Base-by-base conservation (phyloP, 2,329 filamentous ascomycete genomes). In the Podosphaera xanthii region DNA sequence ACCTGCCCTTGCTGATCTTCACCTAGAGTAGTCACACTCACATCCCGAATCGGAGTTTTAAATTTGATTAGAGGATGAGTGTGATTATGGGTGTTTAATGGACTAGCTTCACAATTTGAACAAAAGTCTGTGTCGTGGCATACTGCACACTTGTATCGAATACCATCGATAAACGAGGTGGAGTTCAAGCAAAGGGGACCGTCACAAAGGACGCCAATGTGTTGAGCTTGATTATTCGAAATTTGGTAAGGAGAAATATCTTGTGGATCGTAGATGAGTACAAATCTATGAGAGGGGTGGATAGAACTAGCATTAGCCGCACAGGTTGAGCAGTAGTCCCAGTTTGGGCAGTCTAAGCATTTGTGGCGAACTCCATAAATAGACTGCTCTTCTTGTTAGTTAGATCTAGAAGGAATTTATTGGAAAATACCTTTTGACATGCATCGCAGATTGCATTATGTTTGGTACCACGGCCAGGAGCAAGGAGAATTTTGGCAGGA, bases 21-120 rank as follows among this genome's bases (percentile, higher is more conserved):
- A 58, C 84, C 85, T 63, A 85, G 77, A 7, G 91, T 97, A 57
- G 82, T 90, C 58, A 98, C 86, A 62, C 81, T 90, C 42, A 95
- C 87, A 65, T 87, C 84, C 64, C 87, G 86, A 56, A 98, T 84
- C 8, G 91, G 86, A 2, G 87, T 94, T 78, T 88, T 94, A 76
- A 98, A 89, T 75, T 95, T 96, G 75, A 98, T 89, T 65, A 98
- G 75, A 35, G 92, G 92, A 67, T 98, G 92, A n/a, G 90, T 94
- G 71, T 82, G 83, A 76, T 97, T 96, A 75, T 98, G 92, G 31
- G 74, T 75, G 71, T 94, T 91, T 63, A 76, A 76, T 6, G 92
- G 92, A 66, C 82, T 82, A 56, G 91, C 88, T 74, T 98, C 94
- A 73, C 92, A 98, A 68, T 80, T 86, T 68, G 86, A 87, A 70